Conservation (phyloP, 805 yeast genomes). For the Dipodascopsis uninucleata region DNA sequence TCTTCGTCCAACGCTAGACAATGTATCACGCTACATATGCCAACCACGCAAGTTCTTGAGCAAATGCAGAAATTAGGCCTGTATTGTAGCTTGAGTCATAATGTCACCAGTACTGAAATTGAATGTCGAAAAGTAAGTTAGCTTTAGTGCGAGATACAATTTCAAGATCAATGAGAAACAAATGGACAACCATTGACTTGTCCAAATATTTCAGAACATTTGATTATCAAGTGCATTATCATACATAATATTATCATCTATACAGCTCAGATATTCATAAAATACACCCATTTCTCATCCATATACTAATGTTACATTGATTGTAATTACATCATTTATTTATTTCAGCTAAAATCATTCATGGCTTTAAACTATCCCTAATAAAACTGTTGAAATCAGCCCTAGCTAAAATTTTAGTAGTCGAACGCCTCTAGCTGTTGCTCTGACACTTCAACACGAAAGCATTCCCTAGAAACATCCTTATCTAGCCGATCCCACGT, state of each 20-base stretch:
- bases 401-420: conserved; percentile 6
- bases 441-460: conserved; percentile 20
- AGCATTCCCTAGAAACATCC: conserved; percentile 18
- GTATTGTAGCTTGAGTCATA: conserved; percentile 17
- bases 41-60: conserved; percentile 17
- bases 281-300: no score
- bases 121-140: conserved; percentile 20
- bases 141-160: no score
- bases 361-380: no score
- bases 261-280: no score
- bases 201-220: no score
- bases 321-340: no score
- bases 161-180: no score
- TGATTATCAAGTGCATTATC: neutral
- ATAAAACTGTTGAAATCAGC: no score
- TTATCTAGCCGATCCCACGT: conserved; percentile 19
- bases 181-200: no score
- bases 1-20: no score
- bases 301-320: no score
- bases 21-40: conserved; percentile 14
- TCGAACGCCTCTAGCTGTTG: conserved; percentile 20
- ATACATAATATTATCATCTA: neutral
- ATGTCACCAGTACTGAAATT: conserved; percentile 19
- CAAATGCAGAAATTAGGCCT: conserved; percentile 25
- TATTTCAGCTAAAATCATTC: no score